A percentile compares a stretch with the other conserved stretches of the same genome.
phyloP scores from a whole-genome alignment of 2,329 filamentous ascomycete species.

The Penicillium sp. region DNA sequence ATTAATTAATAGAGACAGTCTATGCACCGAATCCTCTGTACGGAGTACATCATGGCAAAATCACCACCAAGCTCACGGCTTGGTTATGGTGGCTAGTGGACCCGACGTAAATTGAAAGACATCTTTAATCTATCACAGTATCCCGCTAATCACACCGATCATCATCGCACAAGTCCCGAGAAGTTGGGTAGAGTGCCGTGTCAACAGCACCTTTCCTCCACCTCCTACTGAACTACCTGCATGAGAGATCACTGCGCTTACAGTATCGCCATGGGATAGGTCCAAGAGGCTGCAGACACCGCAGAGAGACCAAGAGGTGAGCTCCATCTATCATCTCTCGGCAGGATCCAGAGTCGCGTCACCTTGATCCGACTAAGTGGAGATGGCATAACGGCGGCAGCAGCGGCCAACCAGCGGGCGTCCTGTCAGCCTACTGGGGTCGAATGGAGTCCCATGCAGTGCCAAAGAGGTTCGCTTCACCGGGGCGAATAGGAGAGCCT shows the following conservation, averaged over 20 bases:
- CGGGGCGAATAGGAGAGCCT: constrained; percentile 12
- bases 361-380: constrained; percentile 21
- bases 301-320: constrained; percentile 19
- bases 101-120: constrained; percentile 2
- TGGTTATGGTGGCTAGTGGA: constrained; percentile 6
- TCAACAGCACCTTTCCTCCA: background rate
- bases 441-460: background rate
- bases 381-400: constrained; percentile 20
- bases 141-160: background rate
- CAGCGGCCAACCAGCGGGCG: constrained; percentile 19
- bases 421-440: constrained; percentile 9
- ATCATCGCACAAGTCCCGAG: background rate
- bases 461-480: constrained; percentile 17
- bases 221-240: background rate
- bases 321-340: constrained; percentile 22
- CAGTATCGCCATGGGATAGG: background rate
- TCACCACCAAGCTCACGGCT: background rate
- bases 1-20: constrained; percentile 1
- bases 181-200: background rate
- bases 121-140: background rate
- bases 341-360: constrained; percentile 22
- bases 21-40: background rate
- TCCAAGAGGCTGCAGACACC: constrained; percentile 8
- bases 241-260: constrained; percentile 13
- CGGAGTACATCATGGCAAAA: background rate